phyloP scores from a whole-genome alignment of 2,329 filamentous ascomycete species.

The Trichophyton simii region DNA sequence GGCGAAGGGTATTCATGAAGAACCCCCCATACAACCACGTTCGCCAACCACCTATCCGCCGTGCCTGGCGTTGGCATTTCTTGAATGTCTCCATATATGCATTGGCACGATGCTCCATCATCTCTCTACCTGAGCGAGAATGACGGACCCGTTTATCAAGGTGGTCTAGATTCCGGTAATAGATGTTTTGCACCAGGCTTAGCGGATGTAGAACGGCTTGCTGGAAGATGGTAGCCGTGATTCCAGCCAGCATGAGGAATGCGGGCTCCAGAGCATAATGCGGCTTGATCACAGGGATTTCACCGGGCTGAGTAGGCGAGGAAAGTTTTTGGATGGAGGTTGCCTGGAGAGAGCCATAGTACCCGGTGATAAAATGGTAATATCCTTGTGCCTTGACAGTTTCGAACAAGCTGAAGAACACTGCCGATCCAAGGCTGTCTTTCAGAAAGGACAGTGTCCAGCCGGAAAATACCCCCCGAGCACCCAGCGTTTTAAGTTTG shows the following conservation, averaged over 20 bases:
- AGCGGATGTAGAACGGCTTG: conserved; percentile 49
- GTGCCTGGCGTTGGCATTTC: conserved; percentile 41
- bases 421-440: conserved; percentile 47
- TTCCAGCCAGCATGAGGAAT: conserved; percentile 48
- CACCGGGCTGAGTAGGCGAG: conserved; percentile 19
- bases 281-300: conserved; percentile 41
- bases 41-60: conserved; percentile 41
- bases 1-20: conserved; percentile 43
- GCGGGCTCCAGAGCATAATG: conserved; percentile 52
- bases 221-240: conserved; percentile 46
- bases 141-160: conserved; percentile 43
- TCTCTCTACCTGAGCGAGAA: conserved; percentile 28
- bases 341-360: conserved; percentile 38
- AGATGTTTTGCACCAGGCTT: conserved; percentile 46
- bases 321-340: conserved; percentile 21
- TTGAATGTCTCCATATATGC: conserved; percentile 49
- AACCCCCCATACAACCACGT: conserved; percentile 48
- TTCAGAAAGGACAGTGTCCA: conserved; percentile 48
- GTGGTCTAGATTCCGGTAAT: conserved; percentile 47
- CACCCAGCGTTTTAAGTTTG: conserved; percentile 48
- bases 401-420: conserved; percentile 53
- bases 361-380: conserved; percentile 47
- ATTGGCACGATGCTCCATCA: conserved; percentile 44
- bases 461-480: conserved; percentile 51
- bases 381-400: conserved; percentile 51